phyloP scores from a whole-genome alignment of 257 asterid genomes.

The Eucommia ulmoides region DNA sequence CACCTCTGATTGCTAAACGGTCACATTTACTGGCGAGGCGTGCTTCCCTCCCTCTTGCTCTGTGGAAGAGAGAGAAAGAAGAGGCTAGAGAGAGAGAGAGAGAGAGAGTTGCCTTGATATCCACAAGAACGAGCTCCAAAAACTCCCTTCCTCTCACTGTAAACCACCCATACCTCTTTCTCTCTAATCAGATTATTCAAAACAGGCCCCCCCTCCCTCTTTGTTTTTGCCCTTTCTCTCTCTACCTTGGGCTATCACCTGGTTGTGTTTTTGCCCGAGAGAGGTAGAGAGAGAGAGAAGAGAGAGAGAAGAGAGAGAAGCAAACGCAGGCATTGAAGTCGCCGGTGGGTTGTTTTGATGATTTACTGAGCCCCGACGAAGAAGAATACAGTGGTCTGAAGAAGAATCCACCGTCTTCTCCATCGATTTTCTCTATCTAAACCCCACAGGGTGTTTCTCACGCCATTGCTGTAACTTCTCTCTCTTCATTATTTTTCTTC shows the following conservation, averaged over 20 bases:
- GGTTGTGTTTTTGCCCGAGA: neutral
- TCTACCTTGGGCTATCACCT: too few relatives aligned
- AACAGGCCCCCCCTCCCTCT: neutral
- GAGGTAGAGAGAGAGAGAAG: slow-evolving; percentile 2
- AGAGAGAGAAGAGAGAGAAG: slow-evolving; percentile 6
- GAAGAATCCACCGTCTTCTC: too few relatives aligned
- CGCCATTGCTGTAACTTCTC: too few relatives aligned
- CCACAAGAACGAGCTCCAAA: slow-evolving; percentile 1
- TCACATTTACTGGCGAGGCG: slow-evolving; percentile 9
- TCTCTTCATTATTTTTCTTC: too few relatives aligned
- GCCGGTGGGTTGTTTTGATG: too few relatives aligned
- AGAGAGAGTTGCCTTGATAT: slow-evolving; percentile 6
- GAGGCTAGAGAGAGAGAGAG: neutral
- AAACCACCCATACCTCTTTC: slow-evolving; percentile 4
- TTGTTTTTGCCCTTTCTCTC: neutral
- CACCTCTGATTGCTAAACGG: too few relatives aligned
- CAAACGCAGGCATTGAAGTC: slow-evolving; percentile 7
- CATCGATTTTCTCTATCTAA: slow-evolving; percentile 12
- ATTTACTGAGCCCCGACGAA: too few relatives aligned
- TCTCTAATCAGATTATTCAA: neutral
- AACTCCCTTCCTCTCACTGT: slow-evolving; percentile 4
- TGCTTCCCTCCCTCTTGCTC: slow-evolving; percentile 13
- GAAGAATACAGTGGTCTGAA: too few relatives aligned
- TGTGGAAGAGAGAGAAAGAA: too few relatives aligned
- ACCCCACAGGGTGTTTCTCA: too few relatives aligned